Conservation (phyloP, 768 basidiomycete genomes). For the Agaricus subrufescens region DNA sequence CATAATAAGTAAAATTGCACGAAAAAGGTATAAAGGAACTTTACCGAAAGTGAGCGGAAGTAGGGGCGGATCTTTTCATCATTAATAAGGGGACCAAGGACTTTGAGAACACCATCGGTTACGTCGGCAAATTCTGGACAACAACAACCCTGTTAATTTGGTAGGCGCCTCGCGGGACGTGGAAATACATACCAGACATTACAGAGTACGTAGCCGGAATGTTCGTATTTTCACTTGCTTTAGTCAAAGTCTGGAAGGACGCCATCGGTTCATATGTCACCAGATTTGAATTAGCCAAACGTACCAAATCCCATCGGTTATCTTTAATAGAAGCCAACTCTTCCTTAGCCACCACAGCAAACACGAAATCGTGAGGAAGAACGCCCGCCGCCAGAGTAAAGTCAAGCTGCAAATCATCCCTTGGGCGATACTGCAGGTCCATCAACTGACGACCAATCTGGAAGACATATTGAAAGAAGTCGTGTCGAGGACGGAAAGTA, state of each 20-base stretch:
- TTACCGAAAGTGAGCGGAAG: conserved; percentile 82
- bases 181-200: conserved; percentile 59
- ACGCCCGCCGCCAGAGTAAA: conserved; percentile 60
- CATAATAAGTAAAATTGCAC: conserved; percentile 1
- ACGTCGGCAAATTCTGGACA: conserved; percentile 76
- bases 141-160: conserved; percentile 5
- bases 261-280: background rate
- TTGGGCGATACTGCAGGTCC: conserved; percentile 70
- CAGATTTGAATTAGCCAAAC: conserved; percentile 20
- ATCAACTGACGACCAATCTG: conserved; percentile 60
- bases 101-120: conserved; percentile 73
- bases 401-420: conserved; percentile 72
- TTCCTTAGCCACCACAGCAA: conserved; percentile 79
- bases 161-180: background rate
- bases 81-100: conserved; percentile 44
- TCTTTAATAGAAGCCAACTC: conserved; percentile 67
- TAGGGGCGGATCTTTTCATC: conserved; percentile 64
- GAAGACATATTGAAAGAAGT: conserved; percentile 62
- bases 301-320: conserved; percentile 82
- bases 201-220: conserved; percentile 62
- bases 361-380: conserved; percentile 66
- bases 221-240: conserved; percentile 58
- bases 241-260: conserved; percentile 70
- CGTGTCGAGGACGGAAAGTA: conserved; percentile 78
- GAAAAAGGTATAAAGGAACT: conserved; percentile 19